Conservation (phyloP, 352 stramenopile species). For the Phytophthora macrochlamydospora region DNA sequence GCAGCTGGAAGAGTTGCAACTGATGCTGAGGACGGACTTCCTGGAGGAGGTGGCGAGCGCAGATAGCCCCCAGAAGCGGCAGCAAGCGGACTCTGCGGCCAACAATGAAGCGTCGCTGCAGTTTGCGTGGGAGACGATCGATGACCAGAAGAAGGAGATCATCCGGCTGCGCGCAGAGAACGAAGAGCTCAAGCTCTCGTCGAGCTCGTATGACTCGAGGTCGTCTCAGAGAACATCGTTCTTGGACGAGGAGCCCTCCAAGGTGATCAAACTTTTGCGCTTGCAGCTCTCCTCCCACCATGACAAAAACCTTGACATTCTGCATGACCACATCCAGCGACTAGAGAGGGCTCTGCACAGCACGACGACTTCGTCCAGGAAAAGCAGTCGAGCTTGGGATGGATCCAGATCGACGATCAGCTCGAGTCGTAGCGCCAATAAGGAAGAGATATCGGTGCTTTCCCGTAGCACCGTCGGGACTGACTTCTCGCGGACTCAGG, state of each 20-base stretch:
- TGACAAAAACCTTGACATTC: constrained; percentile 51
- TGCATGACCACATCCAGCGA: constrained; percentile 63
- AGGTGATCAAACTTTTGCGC: constrained; percentile 54
- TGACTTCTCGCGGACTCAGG: constrained; percentile 41
- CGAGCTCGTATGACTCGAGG: constrained; percentile 3
- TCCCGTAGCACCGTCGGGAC: constrained; percentile 32
- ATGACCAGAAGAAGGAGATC: constrained; percentile 75
- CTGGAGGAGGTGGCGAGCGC: constrained; percentile 46
- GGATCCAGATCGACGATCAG: constrained; percentile 44
- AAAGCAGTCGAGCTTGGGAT: constrained; percentile 22
- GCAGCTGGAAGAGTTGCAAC: constrained; percentile 58
- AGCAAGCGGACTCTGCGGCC: constrained; percentile 31
- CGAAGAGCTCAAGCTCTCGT: constrained; percentile 37
- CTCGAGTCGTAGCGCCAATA: constrained; percentile 43
- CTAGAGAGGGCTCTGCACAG: constrained; percentile 47
- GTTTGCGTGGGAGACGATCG: constrained; percentile 78
- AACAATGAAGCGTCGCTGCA: constrained; percentile 69
- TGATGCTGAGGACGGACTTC: constrained; percentile 55
- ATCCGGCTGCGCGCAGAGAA: constrained; percentile 63
- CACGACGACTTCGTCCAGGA: constrained; percentile 13
- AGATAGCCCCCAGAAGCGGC: constrained; percentile 33
- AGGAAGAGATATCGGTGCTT: constrained; percentile 27
- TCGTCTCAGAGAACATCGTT: constrained; percentile 13
- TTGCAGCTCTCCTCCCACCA: constrained; percentile 62
- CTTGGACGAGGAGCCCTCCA: constrained; percentile 40